These are phyloP conservation scores for Parastagonospora nodorum DNA, from an alignment of 2,329 filamentous ascomycete species.

Conservation along the genomic window DNA sequence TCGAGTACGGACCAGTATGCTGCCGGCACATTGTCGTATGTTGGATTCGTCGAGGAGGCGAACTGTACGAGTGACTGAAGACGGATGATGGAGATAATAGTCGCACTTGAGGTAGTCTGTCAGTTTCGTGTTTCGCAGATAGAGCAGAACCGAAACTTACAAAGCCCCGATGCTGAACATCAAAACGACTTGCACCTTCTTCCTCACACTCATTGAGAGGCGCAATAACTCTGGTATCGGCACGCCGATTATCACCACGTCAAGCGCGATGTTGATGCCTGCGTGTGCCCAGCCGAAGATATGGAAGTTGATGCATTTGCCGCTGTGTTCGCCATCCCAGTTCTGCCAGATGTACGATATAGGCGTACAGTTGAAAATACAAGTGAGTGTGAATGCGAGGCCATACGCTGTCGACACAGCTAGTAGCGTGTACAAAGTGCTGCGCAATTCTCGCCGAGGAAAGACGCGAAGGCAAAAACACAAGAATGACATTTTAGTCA, in stretches of 20 bases:
- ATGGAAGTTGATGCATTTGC: constrained; percentile 31
- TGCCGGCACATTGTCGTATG: constrained; percentile 34
- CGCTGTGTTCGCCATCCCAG: constrained; percentile 21
- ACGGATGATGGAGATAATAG: constrained; percentile 49
- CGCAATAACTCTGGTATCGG: constrained; percentile 21
- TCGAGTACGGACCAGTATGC: constrained; percentile 22
- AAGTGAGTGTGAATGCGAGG: constrained; percentile 21
- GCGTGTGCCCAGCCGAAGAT: constrained; percentile 15
- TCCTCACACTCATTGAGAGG: constrained; percentile 26
- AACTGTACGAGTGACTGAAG: constrained; percentile 49
- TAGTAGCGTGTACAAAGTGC: constrained; percentile 15
- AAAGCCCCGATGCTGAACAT: constrained; percentile 43
- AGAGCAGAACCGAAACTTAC: constrained; percentile 27
- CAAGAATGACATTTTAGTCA: constrained; percentile 31
- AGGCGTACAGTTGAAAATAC: constrained; percentile 27
- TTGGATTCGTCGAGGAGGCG: constrained; percentile 46
- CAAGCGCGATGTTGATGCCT: constrained; percentile 22
- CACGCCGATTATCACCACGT: constrained; percentile 15
- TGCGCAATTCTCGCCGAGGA: constrained; percentile 22
- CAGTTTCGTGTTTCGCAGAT: neutral
- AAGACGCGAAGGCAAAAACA: constrained; percentile 33
- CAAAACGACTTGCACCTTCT: constrained; percentile 36
- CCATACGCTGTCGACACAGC: constrained; percentile 12
- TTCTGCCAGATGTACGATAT: constrained; percentile 25
- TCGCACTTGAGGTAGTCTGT: constrained; percentile 18